These are phyloP conservation scores for Musa schizocarpa DNA, from an alignment of 176 grass and related monocot species.

Conservation along the genomic window DNA sequence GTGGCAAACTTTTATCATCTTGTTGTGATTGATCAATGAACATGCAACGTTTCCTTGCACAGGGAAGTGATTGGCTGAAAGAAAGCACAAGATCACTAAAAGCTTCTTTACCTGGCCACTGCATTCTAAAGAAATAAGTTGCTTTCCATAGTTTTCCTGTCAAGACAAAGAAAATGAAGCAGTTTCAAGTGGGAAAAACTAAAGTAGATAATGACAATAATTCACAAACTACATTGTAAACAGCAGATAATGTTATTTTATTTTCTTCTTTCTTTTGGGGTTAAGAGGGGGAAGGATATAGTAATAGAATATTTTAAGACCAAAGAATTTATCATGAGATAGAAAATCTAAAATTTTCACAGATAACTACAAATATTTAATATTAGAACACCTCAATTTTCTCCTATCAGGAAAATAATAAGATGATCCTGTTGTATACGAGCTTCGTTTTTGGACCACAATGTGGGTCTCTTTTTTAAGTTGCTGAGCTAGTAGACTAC, in stretches of 20 bases:
- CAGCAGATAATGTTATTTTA: neutral
- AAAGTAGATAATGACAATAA: neutral
- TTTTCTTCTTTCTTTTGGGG: no score
- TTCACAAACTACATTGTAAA: neutral
- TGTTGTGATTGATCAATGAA: constrained; percentile 16
- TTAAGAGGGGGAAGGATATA: no score
- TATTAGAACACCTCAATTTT: neutral
- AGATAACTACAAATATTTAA: neutral
- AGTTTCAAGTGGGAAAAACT: constrained; percentile 6
- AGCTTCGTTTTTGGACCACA: no score
- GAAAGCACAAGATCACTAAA: neutral
- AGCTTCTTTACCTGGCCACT: constrained; percentile 42
- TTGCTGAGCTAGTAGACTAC: no score
- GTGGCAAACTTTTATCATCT: neutral
- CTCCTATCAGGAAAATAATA: neutral
- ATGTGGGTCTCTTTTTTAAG: no score
- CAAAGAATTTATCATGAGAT: no score
- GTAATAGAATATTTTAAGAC: no score
- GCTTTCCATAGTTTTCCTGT: constrained; percentile 52
- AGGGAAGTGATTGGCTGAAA: no score
- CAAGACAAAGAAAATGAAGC: constrained; percentile 1
- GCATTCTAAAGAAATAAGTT: constrained; percentile 53
- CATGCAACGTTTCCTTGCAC: neutral
- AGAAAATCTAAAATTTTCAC: neutral
- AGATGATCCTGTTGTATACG: neutral